Conservation (phyloP, 2,329 filamentous ascomycete species). For the Acrocalymma vagum region DNA sequence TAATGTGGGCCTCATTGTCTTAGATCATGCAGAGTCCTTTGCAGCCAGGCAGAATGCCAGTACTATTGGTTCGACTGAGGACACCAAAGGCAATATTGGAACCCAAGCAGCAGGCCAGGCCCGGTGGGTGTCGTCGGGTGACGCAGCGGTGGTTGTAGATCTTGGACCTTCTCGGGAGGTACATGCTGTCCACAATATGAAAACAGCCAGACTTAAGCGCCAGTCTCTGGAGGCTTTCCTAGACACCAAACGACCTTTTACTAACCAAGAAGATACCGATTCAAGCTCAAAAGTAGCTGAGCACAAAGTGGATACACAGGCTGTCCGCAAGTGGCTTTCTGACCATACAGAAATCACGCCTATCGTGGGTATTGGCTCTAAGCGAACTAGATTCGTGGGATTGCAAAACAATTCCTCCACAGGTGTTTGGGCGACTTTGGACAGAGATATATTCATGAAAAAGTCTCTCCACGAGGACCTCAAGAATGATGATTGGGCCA, state of each 20-base stretch:
- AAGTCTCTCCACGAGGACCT: conserved; percentile 35
- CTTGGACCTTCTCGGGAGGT: conserved; percentile 12
- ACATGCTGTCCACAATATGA: conserved; percentile 20
- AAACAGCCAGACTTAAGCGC: conserved; percentile 48
- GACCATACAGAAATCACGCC: conserved; percentile 55
- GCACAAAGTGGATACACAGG: conserved; percentile 23
- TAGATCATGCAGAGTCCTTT: conserved; percentile 58
- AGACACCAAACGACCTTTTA: conserved; percentile 30
- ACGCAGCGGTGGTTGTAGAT: conserved; percentile 39
- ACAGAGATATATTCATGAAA: conserved; percentile 56
- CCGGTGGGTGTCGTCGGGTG: conserved; percentile 44
- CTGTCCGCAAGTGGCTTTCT: conserved; percentile 53
- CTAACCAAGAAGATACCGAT: conserved; percentile 21
- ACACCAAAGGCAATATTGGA: conserved; percentile 35
- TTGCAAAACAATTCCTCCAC: conserved; percentile 53
- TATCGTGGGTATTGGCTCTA: conserved; percentile 55
- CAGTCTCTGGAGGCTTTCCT: conserved; percentile 54
- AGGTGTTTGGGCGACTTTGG: conserved; percentile 58
- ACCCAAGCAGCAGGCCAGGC: conserved; percentile 43
- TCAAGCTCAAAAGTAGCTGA: not conserved
- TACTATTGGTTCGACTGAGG: conserved; percentile 53
- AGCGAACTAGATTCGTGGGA: conserved; percentile 58
- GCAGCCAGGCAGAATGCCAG: conserved; percentile 54
- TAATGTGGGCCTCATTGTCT: conserved; percentile 52
- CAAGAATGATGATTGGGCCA: conserved; percentile 39